Base-by-base conservation (phyloP, 768 basidiomycete species). In the Boletus reticuloceps region DNA sequence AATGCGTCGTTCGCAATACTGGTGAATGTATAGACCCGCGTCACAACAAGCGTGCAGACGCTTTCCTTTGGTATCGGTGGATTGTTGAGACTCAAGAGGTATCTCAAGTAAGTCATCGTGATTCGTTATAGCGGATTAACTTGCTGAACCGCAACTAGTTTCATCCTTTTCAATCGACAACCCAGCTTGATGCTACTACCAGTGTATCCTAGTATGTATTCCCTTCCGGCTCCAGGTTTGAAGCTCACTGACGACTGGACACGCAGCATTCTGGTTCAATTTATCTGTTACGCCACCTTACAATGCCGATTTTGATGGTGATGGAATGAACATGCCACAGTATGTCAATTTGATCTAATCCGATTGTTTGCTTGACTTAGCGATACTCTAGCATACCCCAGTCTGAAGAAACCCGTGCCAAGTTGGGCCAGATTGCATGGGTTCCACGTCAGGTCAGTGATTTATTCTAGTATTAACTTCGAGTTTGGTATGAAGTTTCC, bases 251-350 rank as follows among this genome's bases (percentile, higher is more conserved):
- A 72, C 73, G 22, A 22, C 22, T 22, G 22, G 29, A 11, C 49
- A 25, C 27, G 10, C 54, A 95, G 94, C 96, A 52, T 99, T 98
- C 79, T 94, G 95, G 53, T 74, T 98, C 60, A 98, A 98, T 71
- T 86, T 98, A 58, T 98, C 97, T 53, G 97, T 98, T 52, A 98
- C 94, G 11, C 93, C 96, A 37, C 97, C 97, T 1, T 98, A 99
- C 75, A 98, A 98, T 65, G 97, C 97, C 69, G 95, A 99, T 75
- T 99, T 98, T 74, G 97, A 98, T 67, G 97, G 96, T 62, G 96
- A 98, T 67, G 97, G 98, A 72, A 99, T 98, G 97, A 98, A 99
- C 76, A 91, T 98, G 89, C n/a, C n/a, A n/a, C 97, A 98, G 94
- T 96, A 82, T 47, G 91, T 86, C n/a, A 19, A 32, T 32, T n/a